A percentile compares a stretch with the other conserved stretches of the same genome.
Conservation (phyloP, 2,329 filamentous ascomycete genomes). For the Aspergillus tamarii region DNA sequence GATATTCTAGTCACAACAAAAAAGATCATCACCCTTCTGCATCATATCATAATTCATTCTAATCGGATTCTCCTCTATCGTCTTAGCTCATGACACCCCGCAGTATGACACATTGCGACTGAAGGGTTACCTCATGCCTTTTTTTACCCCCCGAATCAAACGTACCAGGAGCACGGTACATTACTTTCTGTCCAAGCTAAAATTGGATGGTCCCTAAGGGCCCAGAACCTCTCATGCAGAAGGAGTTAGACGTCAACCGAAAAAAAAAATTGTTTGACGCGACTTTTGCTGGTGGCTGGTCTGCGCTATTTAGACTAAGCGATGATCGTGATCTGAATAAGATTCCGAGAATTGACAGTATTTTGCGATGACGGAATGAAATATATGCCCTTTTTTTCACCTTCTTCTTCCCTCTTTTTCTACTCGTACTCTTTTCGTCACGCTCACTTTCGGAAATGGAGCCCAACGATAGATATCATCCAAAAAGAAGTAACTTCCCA, state of each 20-base stretch:
- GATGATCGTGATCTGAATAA: not conserved
- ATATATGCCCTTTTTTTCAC: no score
- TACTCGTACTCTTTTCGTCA: not conserved
- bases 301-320: slow-evolving; percentile 5
- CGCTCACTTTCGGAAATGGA: no score
- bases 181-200: not conserved
- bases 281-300: slow-evolving; percentile 5
- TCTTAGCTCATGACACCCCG: slow-evolving; percentile 5
- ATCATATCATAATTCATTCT: not conserved
- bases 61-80: slow-evolving; percentile 1
- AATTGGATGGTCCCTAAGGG: slow-evolving; percentile 22
- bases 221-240: slow-evolving; percentile 22
- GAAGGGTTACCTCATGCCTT: slow-evolving; percentile 2
- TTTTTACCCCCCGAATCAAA: slow-evolving; percentile 1
- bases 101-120: slow-evolving; percentile 3
- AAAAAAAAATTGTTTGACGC: not conserved
- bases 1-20: not conserved
- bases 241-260: not conserved
- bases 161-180: not conserved
- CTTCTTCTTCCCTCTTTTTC: not conserved
- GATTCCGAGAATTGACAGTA: not conserved
- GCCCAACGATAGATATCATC: not conserved
- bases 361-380: not conserved
- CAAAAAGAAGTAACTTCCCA: not conserved
- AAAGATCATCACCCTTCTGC: not conserved